Evolutionary conservation across 2,329 filamentous ascomycete genomes (phyloP), one percentile per base, ranked within the genome.

Genomic region (Hirsutella thompsonii): DNA sequence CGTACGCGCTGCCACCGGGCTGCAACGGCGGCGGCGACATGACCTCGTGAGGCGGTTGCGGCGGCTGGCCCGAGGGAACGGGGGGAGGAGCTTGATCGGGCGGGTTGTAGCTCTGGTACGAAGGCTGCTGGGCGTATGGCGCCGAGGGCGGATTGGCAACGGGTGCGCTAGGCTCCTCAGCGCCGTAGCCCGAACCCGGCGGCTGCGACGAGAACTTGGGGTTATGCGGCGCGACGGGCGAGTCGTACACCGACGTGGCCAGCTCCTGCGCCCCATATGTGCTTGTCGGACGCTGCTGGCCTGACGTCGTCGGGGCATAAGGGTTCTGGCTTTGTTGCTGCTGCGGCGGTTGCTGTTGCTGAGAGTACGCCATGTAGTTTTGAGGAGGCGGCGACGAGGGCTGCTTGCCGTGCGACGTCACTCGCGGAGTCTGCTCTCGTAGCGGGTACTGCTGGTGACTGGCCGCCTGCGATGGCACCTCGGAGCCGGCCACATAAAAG

Each of bases 221-320:
- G 52, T 68, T 69, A 54, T 72, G 68, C 5, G 68, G 58, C 11
- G 69, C 74, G 32, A 83, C 70, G 34, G 83, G 83, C 3, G 82
- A 83, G 58, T 88, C 82, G 53, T 88, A 89, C 9, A 76, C 76
- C 1, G 82, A 83, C 0, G 83, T 87, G 20, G 83, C 81, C 37
- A 90, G 67, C 61, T 90, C 84, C 60, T 89, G 84, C 1, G 83
- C 75, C 21, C 79, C 78, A 50, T 82, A 83, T 10, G 76, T 82
- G 57, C 77, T 81, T 53, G 79, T 74, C 3, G 78, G 79, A 14
- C 73, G 75, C 42, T 74, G 75, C 55, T 61, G 44, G 38, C 52
- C 50, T 32, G 49, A 47, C 44, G 60, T 63, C 41, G 59, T 68
- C 57, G 58, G 70, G 35, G 59, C 53, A 46, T 74, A 75, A 5